Conservation (phyloP, 768 basidiomycete species). For the Phanerochaete carnosa region DNA sequence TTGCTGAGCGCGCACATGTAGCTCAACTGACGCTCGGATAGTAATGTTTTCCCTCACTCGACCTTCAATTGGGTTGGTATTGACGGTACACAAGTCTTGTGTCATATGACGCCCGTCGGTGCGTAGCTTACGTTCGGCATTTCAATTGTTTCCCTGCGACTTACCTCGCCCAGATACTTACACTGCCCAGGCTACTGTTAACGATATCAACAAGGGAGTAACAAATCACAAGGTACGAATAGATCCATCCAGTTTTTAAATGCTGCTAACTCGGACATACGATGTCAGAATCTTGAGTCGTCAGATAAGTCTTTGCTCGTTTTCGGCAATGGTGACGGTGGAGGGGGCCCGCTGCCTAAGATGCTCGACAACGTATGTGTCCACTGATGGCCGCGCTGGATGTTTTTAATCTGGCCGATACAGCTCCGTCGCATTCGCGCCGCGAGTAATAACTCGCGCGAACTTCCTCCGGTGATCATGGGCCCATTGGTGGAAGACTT, state of each 20-base stretch:
- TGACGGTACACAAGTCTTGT: conserved; percentile 90
- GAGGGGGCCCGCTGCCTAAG: conserved; percentile 78
- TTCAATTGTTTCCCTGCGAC: background rate
- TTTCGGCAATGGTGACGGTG: conserved; percentile 97
- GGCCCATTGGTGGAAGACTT: conserved; percentile 91
- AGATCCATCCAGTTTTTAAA: background rate
- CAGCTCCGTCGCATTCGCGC: conserved; percentile 89
- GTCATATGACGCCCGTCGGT: conserved; percentile 96
- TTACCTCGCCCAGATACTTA: conserved; percentile 92
- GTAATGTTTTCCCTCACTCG: conserved; percentile 90
- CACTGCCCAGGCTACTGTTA: conserved; percentile 85
- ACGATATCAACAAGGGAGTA: conserved; percentile 81
- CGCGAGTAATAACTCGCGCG: conserved; percentile 72
- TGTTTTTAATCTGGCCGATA: no score
- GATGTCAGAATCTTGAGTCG: conserved; percentile 72
- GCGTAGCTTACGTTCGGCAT: conserved; percentile 13
- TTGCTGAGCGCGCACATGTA: background rate
- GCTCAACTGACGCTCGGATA: conserved; percentile 24
- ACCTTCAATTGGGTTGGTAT: conserved; percentile 98
- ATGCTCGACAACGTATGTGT: conserved; percentile 93
- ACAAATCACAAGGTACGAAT: conserved; percentile 78
- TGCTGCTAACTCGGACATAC: background rate
- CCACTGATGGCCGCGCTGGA: no score
- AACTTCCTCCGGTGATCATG: conserved; percentile 87
- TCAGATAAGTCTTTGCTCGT: conserved; percentile 76